phyloP scores from a whole-genome alignment of 2,329 filamentous ascomycete species.

The Didymosphaeria variabile region DNA sequence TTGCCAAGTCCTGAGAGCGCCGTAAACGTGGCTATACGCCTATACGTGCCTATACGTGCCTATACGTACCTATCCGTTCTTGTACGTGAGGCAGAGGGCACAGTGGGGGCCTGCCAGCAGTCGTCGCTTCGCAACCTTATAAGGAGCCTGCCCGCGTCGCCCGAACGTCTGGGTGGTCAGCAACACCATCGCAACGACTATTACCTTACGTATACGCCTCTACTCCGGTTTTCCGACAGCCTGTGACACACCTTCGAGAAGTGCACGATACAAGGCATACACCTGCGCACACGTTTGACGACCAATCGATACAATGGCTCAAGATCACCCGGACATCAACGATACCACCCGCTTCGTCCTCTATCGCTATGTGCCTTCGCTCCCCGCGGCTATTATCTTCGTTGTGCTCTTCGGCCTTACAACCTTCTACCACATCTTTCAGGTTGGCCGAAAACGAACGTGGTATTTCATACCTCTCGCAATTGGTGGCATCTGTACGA shows the following conservation, averaged over 20 bases:
- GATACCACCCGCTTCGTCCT: slow-evolving; percentile 17
- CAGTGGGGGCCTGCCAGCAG: not conserved
- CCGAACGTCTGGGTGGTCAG: not conserved
- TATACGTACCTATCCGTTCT: slow-evolving; percentile 1
- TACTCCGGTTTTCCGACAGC: not conserved
- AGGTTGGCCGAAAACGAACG: slow-evolving; percentile 53
- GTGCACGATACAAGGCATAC: not conserved
- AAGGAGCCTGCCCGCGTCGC: not conserved
- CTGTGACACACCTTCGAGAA: not conserved
- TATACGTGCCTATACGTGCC: slow-evolving; percentile 11
- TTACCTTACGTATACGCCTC: not conserved
- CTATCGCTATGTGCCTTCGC: slow-evolving; percentile 54
- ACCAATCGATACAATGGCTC: slow-evolving; percentile 6
- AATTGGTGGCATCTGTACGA: slow-evolving; percentile 61
- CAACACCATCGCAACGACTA: not conserved
- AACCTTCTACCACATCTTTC: slow-evolving; percentile 54
- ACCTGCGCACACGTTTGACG: not conserved
- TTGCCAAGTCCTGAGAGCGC: not conserved
- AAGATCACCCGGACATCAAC: slow-evolving; percentile 12
- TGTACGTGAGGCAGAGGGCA: slow-evolving; percentile 1
- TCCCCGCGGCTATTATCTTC: slow-evolving; percentile 58
- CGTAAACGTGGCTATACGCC: slow-evolving; percentile 7
- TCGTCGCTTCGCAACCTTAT: not conserved
- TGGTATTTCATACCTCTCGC: slow-evolving; percentile 64
- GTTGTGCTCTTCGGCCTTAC: slow-evolving; percentile 55